phyloP scores from a whole-genome alignment of 371 early-diverging fungal species.

The Syncephalastrum contaminatum region DNA sequence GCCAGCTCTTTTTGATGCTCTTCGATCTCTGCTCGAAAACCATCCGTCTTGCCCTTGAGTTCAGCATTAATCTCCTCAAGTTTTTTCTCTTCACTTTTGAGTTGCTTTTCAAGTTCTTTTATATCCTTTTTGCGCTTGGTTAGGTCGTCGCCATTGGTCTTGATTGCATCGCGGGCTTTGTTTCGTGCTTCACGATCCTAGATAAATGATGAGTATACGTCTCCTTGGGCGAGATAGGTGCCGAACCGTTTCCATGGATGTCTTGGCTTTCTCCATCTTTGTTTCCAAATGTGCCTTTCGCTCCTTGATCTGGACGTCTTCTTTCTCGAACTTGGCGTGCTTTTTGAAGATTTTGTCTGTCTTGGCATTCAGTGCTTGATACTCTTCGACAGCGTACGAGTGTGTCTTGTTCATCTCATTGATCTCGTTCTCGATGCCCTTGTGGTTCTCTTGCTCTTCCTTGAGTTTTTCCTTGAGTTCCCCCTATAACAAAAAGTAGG shows the following conservation, averaged over 20 bases:
- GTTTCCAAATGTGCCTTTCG: constrained; percentile 74
- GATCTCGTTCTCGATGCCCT: constrained; percentile 56
- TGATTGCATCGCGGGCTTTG: constrained; percentile 52
- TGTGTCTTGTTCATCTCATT: constrained; percentile 57
- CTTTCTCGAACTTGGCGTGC: constrained; percentile 74
- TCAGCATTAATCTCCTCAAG: constrained; percentile 78
- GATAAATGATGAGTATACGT: background rate
- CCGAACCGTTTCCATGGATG: constrained; percentile 58
- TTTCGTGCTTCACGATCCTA: constrained; percentile 53
- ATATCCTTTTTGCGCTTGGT: constrained; percentile 54
- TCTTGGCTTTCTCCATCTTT: constrained; percentile 70
- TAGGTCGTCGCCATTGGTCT: constrained; percentile 57
- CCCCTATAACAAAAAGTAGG: constrained; percentile 21
- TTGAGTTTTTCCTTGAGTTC: constrained; percentile 31
- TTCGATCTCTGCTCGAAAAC: constrained; percentile 69
- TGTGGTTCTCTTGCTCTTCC: constrained; percentile 54
- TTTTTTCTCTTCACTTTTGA: constrained; percentile 65
- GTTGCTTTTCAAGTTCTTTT: constrained; percentile 58
- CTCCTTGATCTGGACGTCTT: constrained; percentile 77
- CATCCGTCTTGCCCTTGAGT: constrained; percentile 83
- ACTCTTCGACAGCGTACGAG: constrained; percentile 57
- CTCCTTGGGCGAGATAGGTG: background rate
- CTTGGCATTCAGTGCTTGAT: constrained; percentile 58
- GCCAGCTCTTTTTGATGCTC: constrained; percentile 76
- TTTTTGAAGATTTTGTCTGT: constrained; percentile 56